A percentile compares a stretch with the other conserved stretches of the same genome.
Evolutionary conservation across 2,329 filamentous ascomycete species (phyloP).

Genomic region (Paecilomyces variotii): DNA sequence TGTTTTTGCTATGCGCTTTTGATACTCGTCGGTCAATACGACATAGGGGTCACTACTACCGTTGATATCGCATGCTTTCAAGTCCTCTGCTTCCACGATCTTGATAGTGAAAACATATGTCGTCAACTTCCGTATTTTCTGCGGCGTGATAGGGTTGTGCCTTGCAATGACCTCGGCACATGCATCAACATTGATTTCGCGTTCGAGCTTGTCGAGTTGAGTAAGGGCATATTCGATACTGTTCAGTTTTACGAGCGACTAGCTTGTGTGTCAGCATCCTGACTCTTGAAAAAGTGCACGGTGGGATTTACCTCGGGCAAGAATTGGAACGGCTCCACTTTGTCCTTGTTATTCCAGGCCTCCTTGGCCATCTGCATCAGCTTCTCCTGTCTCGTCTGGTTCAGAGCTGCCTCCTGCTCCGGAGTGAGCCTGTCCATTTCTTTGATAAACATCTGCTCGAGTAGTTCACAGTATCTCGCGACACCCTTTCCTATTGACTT

Average conservation of each 20-base stretch:
- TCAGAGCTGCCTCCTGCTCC: constrained; percentile 70
- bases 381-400: constrained; percentile 80
- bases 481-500: constrained; percentile 78
- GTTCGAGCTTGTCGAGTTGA: constrained; percentile 84
- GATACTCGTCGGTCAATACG: constrained; percentile 92
- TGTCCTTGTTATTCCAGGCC: constrained; percentile 84
- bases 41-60: constrained; percentile 95
- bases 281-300: not conserved
- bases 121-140: constrained; percentile 59
- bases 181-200: constrained; percentile 80
- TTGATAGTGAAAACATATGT: constrained; percentile 99
- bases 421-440: constrained; percentile 92
- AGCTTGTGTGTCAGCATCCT: constrained; percentile 21
- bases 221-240: constrained; percentile 93
- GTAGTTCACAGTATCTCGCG: constrained; percentile 79
- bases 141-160: constrained; percentile 63
- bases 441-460: constrained; percentile 74
- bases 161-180: constrained; percentile 75
- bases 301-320: constrained; percentile 66
- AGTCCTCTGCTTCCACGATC: constrained; percentile 92
- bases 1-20: constrained; percentile 92
- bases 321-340: constrained; percentile 94
- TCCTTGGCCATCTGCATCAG: constrained; percentile 92
- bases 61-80: constrained; percentile 95
- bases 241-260: constrained; percentile 97